Percentiles rank a stretch among this genome's conserved stretches.
These are phyloP conservation scores for Globisporangium uncinulatum DNA, from an alignment of 352 stramenopile genomes.

Conservation along the genomic window DNA sequence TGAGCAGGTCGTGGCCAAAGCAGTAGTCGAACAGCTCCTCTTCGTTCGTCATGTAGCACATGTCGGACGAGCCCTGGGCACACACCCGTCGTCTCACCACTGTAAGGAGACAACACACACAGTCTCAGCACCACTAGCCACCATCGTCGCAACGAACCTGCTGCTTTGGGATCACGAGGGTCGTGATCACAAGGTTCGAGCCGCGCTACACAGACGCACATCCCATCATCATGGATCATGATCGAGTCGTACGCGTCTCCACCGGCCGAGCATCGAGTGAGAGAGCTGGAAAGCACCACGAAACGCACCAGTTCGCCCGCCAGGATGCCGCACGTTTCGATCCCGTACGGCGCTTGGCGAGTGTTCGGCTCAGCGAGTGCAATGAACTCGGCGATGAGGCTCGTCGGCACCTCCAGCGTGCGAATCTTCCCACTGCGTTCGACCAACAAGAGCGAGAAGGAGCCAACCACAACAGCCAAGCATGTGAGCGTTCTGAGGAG, in stretches of 20 bases:
- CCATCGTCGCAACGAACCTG: conserved; percentile 25
- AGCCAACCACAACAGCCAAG: no score
- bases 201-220: conserved; percentile 28
- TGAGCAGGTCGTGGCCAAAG: conserved; percentile 81
- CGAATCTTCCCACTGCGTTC: conserved; percentile 47
- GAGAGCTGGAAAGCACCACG: not conserved
- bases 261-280: no score
- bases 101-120: not conserved
- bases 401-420: conserved; percentile 61
- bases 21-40: conserved; percentile 87
- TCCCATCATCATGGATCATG: not conserved
- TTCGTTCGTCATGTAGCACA: conserved; percentile 84
- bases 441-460: not conserved
- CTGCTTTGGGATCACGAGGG: conserved; percentile 86
- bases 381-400: conserved; percentile 73
- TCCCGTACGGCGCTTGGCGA: conserved; percentile 60
- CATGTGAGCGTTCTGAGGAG: no score
- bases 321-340: conserved; percentile 90
- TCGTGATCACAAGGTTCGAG: conserved; percentile 62
- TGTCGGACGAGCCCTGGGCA: conserved; percentile 76
- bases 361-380: conserved; percentile 79
- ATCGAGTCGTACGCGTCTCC: not conserved
- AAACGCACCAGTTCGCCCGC: conserved; percentile 63
- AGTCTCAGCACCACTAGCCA: no score
- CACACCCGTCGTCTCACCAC: no score